Percentiles rank a stretch among this genome's conserved stretches.
Evolutionary conservation across 75 land plant species (phyloP).

Genomic region (Chamaecyparis obtusa): DNA sequence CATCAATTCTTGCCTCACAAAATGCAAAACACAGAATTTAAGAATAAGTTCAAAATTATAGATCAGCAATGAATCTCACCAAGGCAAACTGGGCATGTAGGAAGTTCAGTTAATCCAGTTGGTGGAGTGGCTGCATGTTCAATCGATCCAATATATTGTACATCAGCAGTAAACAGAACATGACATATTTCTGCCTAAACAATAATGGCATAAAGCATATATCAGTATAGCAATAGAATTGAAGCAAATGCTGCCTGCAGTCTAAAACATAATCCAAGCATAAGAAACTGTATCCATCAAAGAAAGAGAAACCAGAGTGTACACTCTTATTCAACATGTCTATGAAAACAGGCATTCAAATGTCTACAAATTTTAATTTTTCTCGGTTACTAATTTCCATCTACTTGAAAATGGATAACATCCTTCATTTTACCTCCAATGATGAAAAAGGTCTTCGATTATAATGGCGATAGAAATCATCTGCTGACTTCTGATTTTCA

Average conservation of each 20-base stretch:
- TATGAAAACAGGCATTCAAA: background rate
- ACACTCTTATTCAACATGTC: background rate
- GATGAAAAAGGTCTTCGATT: slow-evolving; percentile 85
- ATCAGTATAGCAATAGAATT: slow-evolving; percentile 1
- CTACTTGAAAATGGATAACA: slow-evolving; percentile 10
- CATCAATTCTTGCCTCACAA: no score
- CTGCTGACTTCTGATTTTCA: slow-evolving; percentile 71
- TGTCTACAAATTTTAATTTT: background rate
- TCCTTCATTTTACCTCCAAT: slow-evolving; percentile 61
- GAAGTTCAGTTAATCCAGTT: slow-evolving; percentile 71
- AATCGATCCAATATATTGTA: slow-evolving; percentile 75
- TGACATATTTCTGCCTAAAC: slow-evolving; percentile 79
- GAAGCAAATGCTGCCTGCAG: background rate
- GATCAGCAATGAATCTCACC: slow-evolving; percentile 39
- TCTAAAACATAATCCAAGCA: background rate
- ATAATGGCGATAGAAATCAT: slow-evolving; percentile 75
- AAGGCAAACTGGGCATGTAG: slow-evolving; percentile 95
- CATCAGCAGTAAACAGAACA: slow-evolving; percentile 71
- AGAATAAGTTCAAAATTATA: slow-evolving; percentile 4
- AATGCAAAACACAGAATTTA: slow-evolving; percentile 3
- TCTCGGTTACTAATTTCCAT: background rate
- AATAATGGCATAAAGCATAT: slow-evolving; percentile 4
- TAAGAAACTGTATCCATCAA: slow-evolving; percentile 3
- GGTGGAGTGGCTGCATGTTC: slow-evolving; percentile 66
- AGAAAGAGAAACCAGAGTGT: background rate